Evolutionary conservation across 2,329 filamentous ascomycete species (phyloP).

Genomic region (Nemania sp.): DNA sequence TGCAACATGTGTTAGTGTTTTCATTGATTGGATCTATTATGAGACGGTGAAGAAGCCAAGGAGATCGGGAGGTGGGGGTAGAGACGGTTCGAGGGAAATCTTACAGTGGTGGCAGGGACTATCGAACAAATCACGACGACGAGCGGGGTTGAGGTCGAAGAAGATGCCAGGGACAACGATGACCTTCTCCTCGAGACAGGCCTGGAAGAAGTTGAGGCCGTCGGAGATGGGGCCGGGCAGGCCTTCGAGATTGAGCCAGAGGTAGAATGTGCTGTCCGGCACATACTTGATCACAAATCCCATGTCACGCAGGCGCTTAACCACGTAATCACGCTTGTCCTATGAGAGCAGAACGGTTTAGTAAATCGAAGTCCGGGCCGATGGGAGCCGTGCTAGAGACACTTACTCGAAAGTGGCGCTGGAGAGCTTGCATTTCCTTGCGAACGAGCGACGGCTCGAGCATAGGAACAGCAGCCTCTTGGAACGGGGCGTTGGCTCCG

Average conservation of each 20-base stretch:
- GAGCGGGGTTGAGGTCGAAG: constrained; percentile 92
- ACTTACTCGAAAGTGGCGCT: constrained; percentile 76
- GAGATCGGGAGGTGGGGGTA: no score
- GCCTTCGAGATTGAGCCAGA: constrained; percentile 71
- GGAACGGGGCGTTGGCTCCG: constrained; percentile 92
- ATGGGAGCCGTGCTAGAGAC: no score
- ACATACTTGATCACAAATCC: constrained; percentile 84
- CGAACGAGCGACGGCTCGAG: constrained; percentile 83
- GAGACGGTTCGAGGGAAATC: constrained; percentile 5
- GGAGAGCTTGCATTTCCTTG: constrained; percentile 85
- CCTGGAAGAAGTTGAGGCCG: constrained; percentile 95
- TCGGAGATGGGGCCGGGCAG: constrained; percentile 84
- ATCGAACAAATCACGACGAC: constrained; percentile 89
- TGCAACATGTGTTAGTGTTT: constrained; percentile 1
- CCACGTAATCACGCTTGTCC: constrained; percentile 90
- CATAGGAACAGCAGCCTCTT: constrained; percentile 91
- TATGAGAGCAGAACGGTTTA: constrained; percentile 35
- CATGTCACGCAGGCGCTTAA: constrained; percentile 78
- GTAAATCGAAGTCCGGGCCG: not conserved
- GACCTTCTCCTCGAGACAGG: constrained; percentile 89
- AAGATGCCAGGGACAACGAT: constrained; percentile 98
- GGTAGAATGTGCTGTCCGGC: constrained; percentile 92
- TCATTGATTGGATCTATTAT: no score
- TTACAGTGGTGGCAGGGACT: constrained; percentile 84
- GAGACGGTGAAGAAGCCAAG: no score